Base-by-base conservation (phyloP, 2,329 filamentous ascomycete genomes). In the Aureobasidium pullulans region DNA sequence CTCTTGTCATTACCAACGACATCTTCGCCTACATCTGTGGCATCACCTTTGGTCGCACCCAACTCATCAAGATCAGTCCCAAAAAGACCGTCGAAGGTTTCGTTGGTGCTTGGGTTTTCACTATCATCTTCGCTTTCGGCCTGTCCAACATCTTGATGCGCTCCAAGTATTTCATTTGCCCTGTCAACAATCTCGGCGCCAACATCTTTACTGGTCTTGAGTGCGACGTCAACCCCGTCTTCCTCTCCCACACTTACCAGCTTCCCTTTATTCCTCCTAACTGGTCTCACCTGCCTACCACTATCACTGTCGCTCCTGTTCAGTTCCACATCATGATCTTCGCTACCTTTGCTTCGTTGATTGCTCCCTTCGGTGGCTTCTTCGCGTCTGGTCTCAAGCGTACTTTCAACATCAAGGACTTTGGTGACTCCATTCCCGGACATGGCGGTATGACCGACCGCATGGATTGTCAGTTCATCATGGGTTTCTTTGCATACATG, bases 381-480 rank as follows among this genome's bases (percentile, higher is more conserved):
- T 99, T 99, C 72, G 94, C 94, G 4, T 96, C 92, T 2, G 94
- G 94, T 0, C 82, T 99, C 60, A 99, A 99, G 83, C 89, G 94
- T 32, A 96, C 93, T 4, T 99, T 99, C 79, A 97, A 99, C 79
- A 95, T 99, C 81, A 99, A 99, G 81, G 94, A 99, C 77, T 99
- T 99, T 76, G 94, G 94, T 66, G 90, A 99, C 75, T 96, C 91
- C 1, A 99, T 99, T 66, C 94, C 94, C 1, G 94, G 94, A 23
- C 94, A 99, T 69, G 94, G 94, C 62, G 94, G 94, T 66, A 97
- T 99, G 77, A 99, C 94, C 15, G 94, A 99, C 72, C 89, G 94
- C 63, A 97, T 99, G 93, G 94, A 99, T 72, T 99, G 94, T 73
- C 94, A 99, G 72, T 99, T 99, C 77, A 97, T 97, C 78, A 99